Evolutionary conservation across 176 grass and related monocot species (phyloP), one percentile per base, ranked within the genome.

Genomic region (Triticum dicoccoides): DNA sequence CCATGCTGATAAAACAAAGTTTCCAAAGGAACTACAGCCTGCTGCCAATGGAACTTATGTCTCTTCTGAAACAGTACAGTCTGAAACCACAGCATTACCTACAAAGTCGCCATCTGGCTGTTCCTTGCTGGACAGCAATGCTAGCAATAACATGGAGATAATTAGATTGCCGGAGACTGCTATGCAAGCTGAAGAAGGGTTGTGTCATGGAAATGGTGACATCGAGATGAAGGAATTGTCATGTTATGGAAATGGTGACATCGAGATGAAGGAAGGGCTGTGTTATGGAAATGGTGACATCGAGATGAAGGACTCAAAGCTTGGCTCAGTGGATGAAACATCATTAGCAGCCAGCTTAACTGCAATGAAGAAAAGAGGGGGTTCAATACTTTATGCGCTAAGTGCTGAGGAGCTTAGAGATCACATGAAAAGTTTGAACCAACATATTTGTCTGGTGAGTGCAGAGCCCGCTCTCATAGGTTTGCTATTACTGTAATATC

Each of bases 361-460:
- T 73, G 35, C 77, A 76, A 76, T 42, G 86, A 80, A 75, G 73
- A 88, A 81, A 62, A 84, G 76, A 89, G 82, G 87, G 58, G 90
- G 80, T 92, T 96, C 94, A 27, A 70, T 96, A 85, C 90, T 98
- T 73, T 93, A 98, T 89, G 73, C 92, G 67, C 94, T 96, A 73
- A 94, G 89, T 86, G 49, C 83, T 4, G 72, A 92, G 54, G 82
- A 91, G 71, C 73, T 98, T 82, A 90, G 84, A 76, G 78, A 92
- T 83, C 97, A 98, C 82, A 77, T 98, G 72, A 88, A 65, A 61
- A 98, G 90, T 89, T 83, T 98, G 59, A 91, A 89, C 54, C 84
- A 94, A 47, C 82, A 80, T 80, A 83, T 39, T 73, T 83, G 39
- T 79, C 80, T 35, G 87, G 94, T 98, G 65, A 82, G 89, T 85